Evolutionary conservation across 306 rosid species (phyloP), one percentile per base, ranked within the genome.

Genomic region (Mucuna pruriens): DNA sequence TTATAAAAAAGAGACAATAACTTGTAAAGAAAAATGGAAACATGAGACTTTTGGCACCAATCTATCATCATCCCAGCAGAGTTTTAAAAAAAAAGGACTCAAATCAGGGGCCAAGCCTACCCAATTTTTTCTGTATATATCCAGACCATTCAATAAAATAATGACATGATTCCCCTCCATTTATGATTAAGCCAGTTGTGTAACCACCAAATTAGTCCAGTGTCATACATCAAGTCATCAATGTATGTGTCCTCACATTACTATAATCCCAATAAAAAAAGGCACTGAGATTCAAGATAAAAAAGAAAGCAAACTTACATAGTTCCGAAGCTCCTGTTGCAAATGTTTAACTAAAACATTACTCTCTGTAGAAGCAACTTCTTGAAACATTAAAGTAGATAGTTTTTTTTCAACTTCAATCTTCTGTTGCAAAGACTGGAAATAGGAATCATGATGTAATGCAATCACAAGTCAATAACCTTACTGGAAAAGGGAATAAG

Each of bases 301-400:
- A 26, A 68, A 54, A 55, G 70, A 77, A 80, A 57, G 61, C 48
- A 79, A 74, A 83, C 99, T 77, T 85, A 95, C 99, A 77, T 83
- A 93, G 87, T 85, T 91, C 45, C 86, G 90, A 78, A 95, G 97
- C 85, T 93, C 97, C 78, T 93, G 93, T 33, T 95, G 99, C 83
- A 95, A 85, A 84, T 91, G 90, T 83, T 93, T 95, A 61, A 93
- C 85, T 86, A 95, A 85, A 76, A 69, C 71, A 83, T 83, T 64
- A 82, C 75, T 71, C 45, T 85, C 89, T 1, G 90, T 55, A 78
- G 87, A 76, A 78, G 80, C 38, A 73, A 74, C 90, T 83, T 93
- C 93, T 78, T 88, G 90, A 80, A 86, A 88, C 3, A 91, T 84
- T 64, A 79, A 86, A 79, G 85, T 88, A 70, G 90, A 84, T 79